These are phyloP conservation scores for Fragaria ananassa DNA, from an alignment of 306 rosid species.

Conservation along the genomic window DNA sequence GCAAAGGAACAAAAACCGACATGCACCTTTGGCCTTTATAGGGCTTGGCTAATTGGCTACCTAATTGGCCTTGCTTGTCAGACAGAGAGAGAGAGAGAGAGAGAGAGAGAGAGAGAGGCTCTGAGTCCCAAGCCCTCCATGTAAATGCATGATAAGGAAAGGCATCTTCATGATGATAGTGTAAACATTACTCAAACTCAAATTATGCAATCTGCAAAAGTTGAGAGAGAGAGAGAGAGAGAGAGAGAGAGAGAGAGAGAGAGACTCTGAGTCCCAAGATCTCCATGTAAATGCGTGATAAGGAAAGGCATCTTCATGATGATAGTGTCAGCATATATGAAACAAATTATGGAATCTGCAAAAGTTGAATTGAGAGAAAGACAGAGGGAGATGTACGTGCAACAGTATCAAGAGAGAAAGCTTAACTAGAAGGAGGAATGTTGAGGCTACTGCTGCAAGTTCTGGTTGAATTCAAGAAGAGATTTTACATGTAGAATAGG, in stretches of 20 bases:
- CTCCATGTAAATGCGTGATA: slow-evolving; percentile 62
- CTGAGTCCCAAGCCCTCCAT: neutral
- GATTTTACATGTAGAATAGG: too few species aligned
- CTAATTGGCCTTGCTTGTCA: neutral
- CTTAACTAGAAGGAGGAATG: slow-evolving; percentile 22
- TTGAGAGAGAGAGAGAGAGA: too few species aligned
- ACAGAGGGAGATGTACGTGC: slow-evolving; percentile 22
- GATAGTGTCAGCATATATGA: slow-evolving; percentile 66
- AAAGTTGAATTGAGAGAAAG: slow-evolving; percentile 49
- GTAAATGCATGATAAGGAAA: too few species aligned
- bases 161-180: too few species aligned
- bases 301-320: slow-evolving; percentile 92
- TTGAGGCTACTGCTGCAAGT: slow-evolving; percentile 32
- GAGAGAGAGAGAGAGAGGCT: slow-evolving; percentile 22
- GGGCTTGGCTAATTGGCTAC: slow-evolving; percentile 4
- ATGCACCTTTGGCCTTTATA: neutral
- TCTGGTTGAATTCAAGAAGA: slow-evolving; percentile 27
- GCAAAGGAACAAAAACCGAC: slow-evolving; percentile 34
- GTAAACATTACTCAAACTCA: too few species aligned
- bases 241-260: too few species aligned
- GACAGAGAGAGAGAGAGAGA: slow-evolving; percentile 13
- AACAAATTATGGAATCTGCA: slow-evolving; percentile 67
- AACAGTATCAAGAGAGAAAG: slow-evolving; percentile 26
- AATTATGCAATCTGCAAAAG: too few species aligned
- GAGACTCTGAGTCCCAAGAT: slow-evolving; percentile 16